Percentiles rank a stretch among this genome's conserved stretches.
Evolutionary conservation across 768 basidiomycete species (phyloP).

Genomic region (Agrocybe praecox): DNA sequence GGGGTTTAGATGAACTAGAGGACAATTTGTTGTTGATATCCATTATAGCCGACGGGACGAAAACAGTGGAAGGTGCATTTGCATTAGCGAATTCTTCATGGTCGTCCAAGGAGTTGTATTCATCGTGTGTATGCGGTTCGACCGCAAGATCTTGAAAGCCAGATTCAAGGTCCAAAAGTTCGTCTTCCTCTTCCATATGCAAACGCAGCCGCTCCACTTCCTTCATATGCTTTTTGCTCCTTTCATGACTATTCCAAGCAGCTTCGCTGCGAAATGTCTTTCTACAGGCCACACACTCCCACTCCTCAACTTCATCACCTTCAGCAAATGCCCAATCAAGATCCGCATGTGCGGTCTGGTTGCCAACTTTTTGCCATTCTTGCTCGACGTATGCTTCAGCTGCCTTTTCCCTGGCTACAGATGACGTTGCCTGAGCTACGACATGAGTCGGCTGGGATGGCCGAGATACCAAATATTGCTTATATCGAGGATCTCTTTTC

Average conservation of each 20-base stretch:
- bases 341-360: conserved; percentile 50
- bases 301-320: conserved; percentile 74
- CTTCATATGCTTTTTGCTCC: conserved; percentile 92
- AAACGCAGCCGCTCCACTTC: conserved; percentile 78
- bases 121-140: neutral
- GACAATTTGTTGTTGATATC: too few species aligned
- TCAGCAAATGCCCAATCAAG: conserved; percentile 77
- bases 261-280: conserved; percentile 91
- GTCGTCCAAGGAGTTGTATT: neutral
- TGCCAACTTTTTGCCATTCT: conserved; percentile 81
- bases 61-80: neutral
- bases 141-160: conserved; percentile 15
- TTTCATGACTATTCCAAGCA: conserved; percentile 95
- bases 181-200: conserved; percentile 79
- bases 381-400: conserved; percentile 72
- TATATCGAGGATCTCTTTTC: conserved; percentile 91
- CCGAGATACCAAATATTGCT: conserved; percentile 59
- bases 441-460: conserved; percentile 43
- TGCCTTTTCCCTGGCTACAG: conserved; percentile 27
- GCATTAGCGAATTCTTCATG: neutral
- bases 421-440: conserved; percentile 30
- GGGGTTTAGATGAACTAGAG: too few species aligned
- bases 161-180: conserved; percentile 55
- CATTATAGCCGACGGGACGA: too few species aligned
- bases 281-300: conserved; percentile 94